Evolutionary conservation across 176 grass and related monocot genomes (phyloP).

Genomic region (Pontederia crassipes): DNA sequence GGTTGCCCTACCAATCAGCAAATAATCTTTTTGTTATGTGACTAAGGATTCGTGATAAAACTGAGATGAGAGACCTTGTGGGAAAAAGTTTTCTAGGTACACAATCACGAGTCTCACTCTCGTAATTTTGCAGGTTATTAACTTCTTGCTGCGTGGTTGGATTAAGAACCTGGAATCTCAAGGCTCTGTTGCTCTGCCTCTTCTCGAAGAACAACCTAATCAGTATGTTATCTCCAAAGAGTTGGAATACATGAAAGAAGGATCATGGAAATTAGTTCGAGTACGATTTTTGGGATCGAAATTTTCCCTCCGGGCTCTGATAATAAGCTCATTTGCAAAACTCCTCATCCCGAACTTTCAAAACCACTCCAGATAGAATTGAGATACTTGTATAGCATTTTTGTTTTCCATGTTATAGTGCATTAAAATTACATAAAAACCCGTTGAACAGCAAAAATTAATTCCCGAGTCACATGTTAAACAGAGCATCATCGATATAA

Average conservation of each 20-base stretch:
- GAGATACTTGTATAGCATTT: too few relatives aligned
- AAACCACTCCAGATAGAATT: not conserved
- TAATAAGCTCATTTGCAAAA: not conserved
- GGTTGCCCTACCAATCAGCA: too few relatives aligned
- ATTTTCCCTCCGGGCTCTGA: not conserved
- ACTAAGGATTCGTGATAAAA: too few relatives aligned
- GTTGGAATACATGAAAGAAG: not conserved
- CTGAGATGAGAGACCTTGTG: too few relatives aligned
- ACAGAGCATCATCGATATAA: too few relatives aligned
- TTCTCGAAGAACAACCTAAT: not conserved
- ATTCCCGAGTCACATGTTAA: too few relatives aligned
- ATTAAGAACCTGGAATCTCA: not conserved
- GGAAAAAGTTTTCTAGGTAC: too few relatives aligned
- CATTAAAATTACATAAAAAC: too few relatives aligned
- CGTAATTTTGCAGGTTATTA: not conserved
- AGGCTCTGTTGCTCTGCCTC: not conserved
- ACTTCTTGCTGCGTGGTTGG: slow-evolving; percentile 1
- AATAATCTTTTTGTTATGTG: too few relatives aligned
- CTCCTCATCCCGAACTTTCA: not conserved
- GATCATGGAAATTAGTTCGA: not conserved
- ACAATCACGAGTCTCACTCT: too few relatives aligned
- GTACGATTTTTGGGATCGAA: not conserved
- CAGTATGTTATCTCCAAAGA: not conserved
- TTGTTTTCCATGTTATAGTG: too few relatives aligned
- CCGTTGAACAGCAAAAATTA: too few relatives aligned